Evolutionary conservation across 1,284 basidiomycete species (phyloP).

Genomic region (Gymnopus androsaceus): DNA sequence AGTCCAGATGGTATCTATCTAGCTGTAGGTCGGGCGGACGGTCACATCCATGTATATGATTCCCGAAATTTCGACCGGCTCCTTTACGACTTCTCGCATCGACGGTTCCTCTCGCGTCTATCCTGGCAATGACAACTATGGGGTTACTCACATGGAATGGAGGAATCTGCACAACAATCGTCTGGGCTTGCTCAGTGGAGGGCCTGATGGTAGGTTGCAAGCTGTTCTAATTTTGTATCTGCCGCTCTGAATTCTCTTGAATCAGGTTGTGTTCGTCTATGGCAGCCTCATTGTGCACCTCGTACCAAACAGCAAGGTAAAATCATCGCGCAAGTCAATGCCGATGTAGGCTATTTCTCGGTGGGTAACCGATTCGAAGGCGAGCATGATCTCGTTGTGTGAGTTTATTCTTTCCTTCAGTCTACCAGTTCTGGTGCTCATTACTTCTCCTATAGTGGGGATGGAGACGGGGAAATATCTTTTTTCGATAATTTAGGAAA

Average conservation of each 20-base stretch:
- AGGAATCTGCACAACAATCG: conserved; percentile 40
- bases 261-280: conserved; percentile 65
- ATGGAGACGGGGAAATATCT: conserved; percentile 13
- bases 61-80: conserved; percentile 49
- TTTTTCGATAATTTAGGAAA: conserved; percentile 13
- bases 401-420: conserved; percentile 29
- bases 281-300: conserved; percentile 53
- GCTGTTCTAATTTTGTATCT: conserved; percentile 2
- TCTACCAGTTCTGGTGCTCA: not conserved
- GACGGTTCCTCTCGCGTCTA: conserved; percentile 32
- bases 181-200: conserved; percentile 60
- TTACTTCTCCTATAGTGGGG: conserved; percentile 41
- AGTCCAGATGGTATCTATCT: conserved; percentile 65
- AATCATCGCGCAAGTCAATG: conserved; percentile 51
- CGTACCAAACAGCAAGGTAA: conserved; percentile 44
- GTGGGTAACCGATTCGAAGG: conserved; percentile 54
- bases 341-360: conserved; percentile 61
- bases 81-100: conserved; percentile 52
- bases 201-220: conserved; percentile 63
- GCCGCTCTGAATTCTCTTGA: not conserved
- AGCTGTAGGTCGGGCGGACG: conserved; percentile 61
- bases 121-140: conserved; percentile 42
- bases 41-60: conserved; percentile 63
- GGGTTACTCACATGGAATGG: conserved; percentile 61
- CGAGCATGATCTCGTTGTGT: conserved; percentile 65